A percentile compares a stretch with the other conserved stretches of the same genome.
Evolutionary conservation across 2,329 filamentous ascomycete genomes (phyloP).

Genomic region (Talaromyces sp.): DNA sequence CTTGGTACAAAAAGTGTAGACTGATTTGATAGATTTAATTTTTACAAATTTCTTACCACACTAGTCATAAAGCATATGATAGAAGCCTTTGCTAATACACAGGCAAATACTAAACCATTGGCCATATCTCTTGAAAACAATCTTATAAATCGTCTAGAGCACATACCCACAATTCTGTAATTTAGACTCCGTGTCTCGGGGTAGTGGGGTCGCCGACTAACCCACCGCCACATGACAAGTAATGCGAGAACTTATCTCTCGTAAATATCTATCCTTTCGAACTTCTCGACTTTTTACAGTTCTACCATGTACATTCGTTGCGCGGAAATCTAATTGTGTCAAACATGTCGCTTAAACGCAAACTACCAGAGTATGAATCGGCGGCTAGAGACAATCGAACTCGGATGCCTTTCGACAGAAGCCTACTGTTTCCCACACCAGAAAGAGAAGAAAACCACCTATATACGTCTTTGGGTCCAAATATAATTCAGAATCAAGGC

Average conservation of each 20-base stretch:
- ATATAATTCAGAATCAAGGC: background rate
- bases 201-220: background rate
- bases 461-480: background rate
- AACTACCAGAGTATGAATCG: background rate
- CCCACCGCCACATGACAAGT: background rate
- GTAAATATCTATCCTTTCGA: background rate
- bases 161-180: background rate
- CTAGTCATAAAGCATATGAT: background rate
- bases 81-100: background rate
- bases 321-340: too few relatives aligned
- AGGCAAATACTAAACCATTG: background rate
- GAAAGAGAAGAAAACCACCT: background rate
- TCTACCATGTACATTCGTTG: too few relatives aligned
- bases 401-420: background rate
- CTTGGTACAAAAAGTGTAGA: too few relatives aligned
- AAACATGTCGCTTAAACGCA: conserved; percentile 11
- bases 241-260: background rate
- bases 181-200: background rate
- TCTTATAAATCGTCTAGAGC: background rate
- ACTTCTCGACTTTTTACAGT: background rate
- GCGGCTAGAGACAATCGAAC: background rate
- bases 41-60: background rate
- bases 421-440: background rate
- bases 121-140: background rate
- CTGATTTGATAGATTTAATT: background rate